phyloP scores from a whole-genome alignment of 345 rosid genomes.

The Hibiscus tridactylites region DNA sequence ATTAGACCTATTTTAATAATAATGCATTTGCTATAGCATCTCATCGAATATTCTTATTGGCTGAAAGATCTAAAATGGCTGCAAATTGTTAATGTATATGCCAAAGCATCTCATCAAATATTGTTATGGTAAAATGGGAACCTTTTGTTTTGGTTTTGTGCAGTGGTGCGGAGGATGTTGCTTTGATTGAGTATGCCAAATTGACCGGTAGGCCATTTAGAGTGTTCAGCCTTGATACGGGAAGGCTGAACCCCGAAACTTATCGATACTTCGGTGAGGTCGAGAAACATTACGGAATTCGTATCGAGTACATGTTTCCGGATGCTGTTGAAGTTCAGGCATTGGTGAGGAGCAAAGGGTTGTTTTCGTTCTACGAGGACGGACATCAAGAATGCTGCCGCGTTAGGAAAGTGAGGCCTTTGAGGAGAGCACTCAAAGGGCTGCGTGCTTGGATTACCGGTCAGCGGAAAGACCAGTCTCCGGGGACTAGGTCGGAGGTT shows the following conservation, averaged over 20 bases:
- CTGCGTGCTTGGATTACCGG: slow-evolving; percentile 96
- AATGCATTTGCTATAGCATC: no score
- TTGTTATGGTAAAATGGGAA: slow-evolving; percentile 15
- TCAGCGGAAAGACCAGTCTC: slow-evolving; percentile 93
- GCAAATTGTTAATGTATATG: slow-evolving; percentile 1
- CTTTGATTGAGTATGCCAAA: slow-evolving; percentile 83
- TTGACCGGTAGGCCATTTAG: slow-evolving; percentile 75
- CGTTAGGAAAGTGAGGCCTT: slow-evolving; percentile 88
- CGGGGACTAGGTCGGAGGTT: slow-evolving; percentile 76
- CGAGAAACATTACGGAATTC: slow-evolving; percentile 72
- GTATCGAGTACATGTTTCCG: slow-evolving; percentile 87
- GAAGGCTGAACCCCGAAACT: slow-evolving; percentile 85
- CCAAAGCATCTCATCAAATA: no score
- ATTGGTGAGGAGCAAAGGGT: slow-evolving; percentile 81
- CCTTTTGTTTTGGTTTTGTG: not conserved
- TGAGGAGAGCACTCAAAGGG: slow-evolving; percentile 83
- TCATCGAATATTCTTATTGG: no score
- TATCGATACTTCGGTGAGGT: slow-evolving; percentile 59
- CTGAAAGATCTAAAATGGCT: not conserved
- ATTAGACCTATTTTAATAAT: no score
- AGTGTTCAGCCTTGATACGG: slow-evolving; percentile 89
- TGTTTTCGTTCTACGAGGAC: slow-evolving; percentile 88
- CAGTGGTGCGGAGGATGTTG: slow-evolving; percentile 99
- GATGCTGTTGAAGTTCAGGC: slow-evolving; percentile 93
- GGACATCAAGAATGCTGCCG: slow-evolving; percentile 99